Evolutionary conservation across 2,329 filamentous ascomycete species (phyloP), one percentile per base, ranked within the genome.

Genomic region (Epichloe scottii): DNA sequence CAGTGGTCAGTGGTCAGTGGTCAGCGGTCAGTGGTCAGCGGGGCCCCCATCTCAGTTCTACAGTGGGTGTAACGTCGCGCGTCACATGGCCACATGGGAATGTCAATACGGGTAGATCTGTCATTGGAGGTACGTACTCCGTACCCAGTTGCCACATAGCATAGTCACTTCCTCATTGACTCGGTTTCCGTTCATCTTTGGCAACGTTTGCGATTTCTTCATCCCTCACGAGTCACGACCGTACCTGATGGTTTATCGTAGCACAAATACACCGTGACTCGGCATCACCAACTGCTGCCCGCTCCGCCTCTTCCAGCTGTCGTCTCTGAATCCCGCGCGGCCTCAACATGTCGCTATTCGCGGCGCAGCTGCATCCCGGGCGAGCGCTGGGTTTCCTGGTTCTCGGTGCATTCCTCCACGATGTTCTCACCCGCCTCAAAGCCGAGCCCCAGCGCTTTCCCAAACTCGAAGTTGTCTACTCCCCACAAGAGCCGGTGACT

Each of bases 361-460:
- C 68, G 34, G 80, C 80, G 51, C 79, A 84, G 63, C 78, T 88
- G 35, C 72, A 81, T 63, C 84, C 84, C 17, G 81, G 82, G 33
- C 76, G 79, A 60, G 81, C 77, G 21, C 68, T 86, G 55, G 81
- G 84, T n/a, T 81, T 81, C 56, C 70, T 84, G 5, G 89, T 84
- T 47, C 82, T 98, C 52, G 93, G 93, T 51, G 87, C 89, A 56
- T 95, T 90, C 2, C 79, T 98, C 37, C 89, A 97, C 69, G 89
- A 95, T 63, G 78, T 94, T 61, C 71, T 97, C 54, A 89, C 87
- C 30, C 84, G 87, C 49, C 76, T 97, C 62, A 97, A 96, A 66
- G 84, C 88, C 49, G 88, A 95, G 64, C 87, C 89, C 10, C 82
- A 86, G 58, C 76, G 77, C 5, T 96, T 91, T 68, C 87, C 88